Base-by-base conservation (phyloP, 2,329 filamentous ascomycete species). In the Malbranchea zuffiana region DNA sequence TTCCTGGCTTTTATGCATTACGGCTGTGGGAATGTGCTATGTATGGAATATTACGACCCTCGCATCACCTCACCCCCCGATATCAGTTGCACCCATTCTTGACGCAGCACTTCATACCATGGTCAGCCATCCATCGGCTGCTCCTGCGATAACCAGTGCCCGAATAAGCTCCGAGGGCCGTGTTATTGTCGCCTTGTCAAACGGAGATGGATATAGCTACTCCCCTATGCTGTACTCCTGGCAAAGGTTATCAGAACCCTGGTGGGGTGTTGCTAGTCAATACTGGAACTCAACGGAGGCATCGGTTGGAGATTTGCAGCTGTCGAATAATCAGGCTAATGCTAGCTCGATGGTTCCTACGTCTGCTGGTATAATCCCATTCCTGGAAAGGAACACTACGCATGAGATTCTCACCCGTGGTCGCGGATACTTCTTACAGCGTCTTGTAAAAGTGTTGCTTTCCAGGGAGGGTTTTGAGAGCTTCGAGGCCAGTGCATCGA, bases 211-310 rank as follows among this genome's bases (percentile, higher is more conserved):
- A 1, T 98, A 86, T 60, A 79, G 79, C 36, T 98, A 98, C 60
- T 83, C 83, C 1, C 74, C 81, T 0, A 71, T 72, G 12, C 82
- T 98, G 80, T 88, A 78, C 58, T 75, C 78, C 5, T 98, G 90
- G 90, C 88, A 96, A 59, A 78, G 87, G 6, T 69, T 98, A n/a
- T 93, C 86, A 2, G 92, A 98, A 56, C 74, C 84, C 2, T 98
- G 90, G 90, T 98, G 90, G 86, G 88, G 88, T 0, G 86, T 96
- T 0, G 87, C 87, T 12, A 93, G 84, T 49, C 90, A 98, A 56
- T 98, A 98, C 58, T 98, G 90, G 92, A 96, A 98, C 59, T 92
- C 86, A 1, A 93, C 86, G 36, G 90, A 95, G 52, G 86, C 85
- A 1, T 86, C 86, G 0, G 77, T 94, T 36, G 79, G 82, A 32